A percentile compares a stretch with the other conserved stretches of the same genome.
Conservation (phyloP, 1,139 yeast genomes). For the Diutina rugosa region DNA sequence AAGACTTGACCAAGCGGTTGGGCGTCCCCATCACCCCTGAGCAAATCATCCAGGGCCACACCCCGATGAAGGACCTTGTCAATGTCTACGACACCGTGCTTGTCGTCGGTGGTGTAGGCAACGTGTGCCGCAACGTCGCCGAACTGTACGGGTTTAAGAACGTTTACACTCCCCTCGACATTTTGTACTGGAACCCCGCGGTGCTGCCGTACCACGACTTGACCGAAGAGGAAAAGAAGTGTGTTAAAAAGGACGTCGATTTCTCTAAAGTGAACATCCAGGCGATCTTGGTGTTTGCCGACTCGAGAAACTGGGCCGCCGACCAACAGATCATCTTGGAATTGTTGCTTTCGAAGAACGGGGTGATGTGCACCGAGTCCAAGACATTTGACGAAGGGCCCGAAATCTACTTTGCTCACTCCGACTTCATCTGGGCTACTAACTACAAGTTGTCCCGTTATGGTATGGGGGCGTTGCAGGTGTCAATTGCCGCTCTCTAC, state of each 20-base stretch:
- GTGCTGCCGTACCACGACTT: conserved; percentile 71
- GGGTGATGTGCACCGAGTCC: conserved; percentile 71
- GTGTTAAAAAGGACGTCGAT: conserved; percentile 42
- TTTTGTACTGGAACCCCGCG: conserved; percentile 76
- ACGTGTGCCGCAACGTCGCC: conserved; percentile 71
- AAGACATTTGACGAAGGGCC: conserved; percentile 68
- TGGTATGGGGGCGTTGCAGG: conserved; percentile 87
- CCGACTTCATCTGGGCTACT: conserved; percentile 84
- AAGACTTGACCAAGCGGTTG: conserved; percentile 50
- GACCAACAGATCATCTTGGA: conserved; percentile 81
- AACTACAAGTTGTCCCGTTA: conserved; percentile 67
- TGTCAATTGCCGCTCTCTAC: conserved; percentile 69
- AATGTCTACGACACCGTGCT: conserved; percentile 54
- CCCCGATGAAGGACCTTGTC: conserved; percentile 76
- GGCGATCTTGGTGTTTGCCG: conserved; percentile 70
- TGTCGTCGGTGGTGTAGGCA: conserved; percentile 79
- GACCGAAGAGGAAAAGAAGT: conserved; percentile 52
- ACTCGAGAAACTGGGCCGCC: conserved; percentile 81
- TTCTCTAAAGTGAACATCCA: conserved; percentile 52
- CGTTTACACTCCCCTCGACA: conserved; percentile 67
- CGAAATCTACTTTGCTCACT: conserved; percentile 72
- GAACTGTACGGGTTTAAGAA: conserved; percentile 65
- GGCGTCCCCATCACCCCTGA: conserved; percentile 51
- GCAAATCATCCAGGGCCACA: conserved; percentile 80
- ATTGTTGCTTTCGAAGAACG: conserved; percentile 56